These are phyloP conservation scores for Microbotryum lychnidis-dioicae DNA, from an alignment of 1,284 basidiomycete species.

Conservation along the genomic window DNA sequence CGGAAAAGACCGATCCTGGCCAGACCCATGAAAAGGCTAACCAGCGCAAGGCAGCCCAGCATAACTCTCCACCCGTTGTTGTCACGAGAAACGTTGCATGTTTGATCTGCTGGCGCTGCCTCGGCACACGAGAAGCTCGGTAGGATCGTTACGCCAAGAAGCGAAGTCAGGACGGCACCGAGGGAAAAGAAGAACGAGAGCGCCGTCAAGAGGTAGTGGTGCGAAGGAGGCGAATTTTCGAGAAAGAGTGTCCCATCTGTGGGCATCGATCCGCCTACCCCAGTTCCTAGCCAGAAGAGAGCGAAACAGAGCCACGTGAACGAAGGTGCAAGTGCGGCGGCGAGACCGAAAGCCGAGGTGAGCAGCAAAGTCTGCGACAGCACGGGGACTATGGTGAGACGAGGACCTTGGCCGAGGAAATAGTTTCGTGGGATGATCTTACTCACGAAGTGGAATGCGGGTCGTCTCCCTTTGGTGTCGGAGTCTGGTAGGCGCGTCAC, in stretches of 20 bases:
- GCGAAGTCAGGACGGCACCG: conserved; percentile 73
- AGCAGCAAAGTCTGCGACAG: conserved; percentile 61
- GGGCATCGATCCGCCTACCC: conserved; percentile 76
- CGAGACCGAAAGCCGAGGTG: conserved; percentile 79
- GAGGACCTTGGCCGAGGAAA: no score
- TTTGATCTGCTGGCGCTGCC: conserved; percentile 19
- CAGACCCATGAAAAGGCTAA: conserved; percentile 76
- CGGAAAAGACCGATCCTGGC: conserved; percentile 75
- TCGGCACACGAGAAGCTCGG: conserved; percentile 62
- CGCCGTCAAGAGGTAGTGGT: conserved; percentile 85
- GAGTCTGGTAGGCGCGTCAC: conserved; percentile 46
- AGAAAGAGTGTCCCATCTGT: conserved; percentile 90
- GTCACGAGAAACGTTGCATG: conserved; percentile 57
- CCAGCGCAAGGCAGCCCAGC: conserved; percentile 59
- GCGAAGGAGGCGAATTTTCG: conserved; percentile 84
- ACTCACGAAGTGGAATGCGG: conserved; percentile 68
- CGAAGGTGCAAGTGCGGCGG: conserved; percentile 64
- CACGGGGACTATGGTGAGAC: no score
- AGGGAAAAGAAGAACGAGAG: conserved; percentile 94
- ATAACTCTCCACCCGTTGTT: conserved; percentile 84
- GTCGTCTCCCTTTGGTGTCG: conserved; percentile 58
- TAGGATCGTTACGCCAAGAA: conserved; percentile 67
- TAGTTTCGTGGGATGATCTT: no score
- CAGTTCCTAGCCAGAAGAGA: conserved; percentile 81
- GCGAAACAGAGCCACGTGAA: conserved; percentile 65